These are phyloP conservation scores for Tetraselmis chui DNA, from an alignment of 139 green algal species.

Conservation along the genomic window DNA sequence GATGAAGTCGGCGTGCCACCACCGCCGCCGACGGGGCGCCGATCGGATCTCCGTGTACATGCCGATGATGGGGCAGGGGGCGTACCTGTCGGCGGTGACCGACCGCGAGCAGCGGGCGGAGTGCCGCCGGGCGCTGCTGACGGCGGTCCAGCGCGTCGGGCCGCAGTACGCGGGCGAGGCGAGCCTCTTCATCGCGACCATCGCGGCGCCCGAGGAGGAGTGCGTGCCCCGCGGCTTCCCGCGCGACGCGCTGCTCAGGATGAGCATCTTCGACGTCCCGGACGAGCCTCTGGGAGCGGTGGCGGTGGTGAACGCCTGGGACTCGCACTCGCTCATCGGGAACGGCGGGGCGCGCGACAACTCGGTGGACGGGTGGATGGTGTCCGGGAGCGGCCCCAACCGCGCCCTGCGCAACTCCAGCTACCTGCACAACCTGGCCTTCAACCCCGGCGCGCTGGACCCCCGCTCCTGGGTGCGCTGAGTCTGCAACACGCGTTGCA, in stretches of 20 bases:
- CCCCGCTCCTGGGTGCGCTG: neutral
- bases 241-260: neutral
- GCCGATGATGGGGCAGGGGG: neutral
- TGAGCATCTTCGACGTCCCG: neutral
- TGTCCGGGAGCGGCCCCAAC: neutral
- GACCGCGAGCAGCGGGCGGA: neutral
- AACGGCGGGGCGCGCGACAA: neutral
- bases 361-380: neutral
- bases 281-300: neutral
- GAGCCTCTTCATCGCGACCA: neutral
- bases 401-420: neutral
- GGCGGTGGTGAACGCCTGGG: neutral
- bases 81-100: neutral
- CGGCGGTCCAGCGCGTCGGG: neutral
- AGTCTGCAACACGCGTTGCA: too few species aligned
- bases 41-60: neutral
- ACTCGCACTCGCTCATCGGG: neutral
- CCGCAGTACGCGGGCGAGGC: neutral
- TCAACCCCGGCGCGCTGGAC: neutral
- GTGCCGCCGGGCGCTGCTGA: neutral
- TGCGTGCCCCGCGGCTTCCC: neutral
- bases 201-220: neutral
- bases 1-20: neutral
- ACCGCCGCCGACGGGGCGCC: neutral
- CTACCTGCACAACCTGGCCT: neutral